phyloP scores from a whole-genome alignment of 1,284 basidiomycete species.

The Apiotrichum gamsii region DNA sequence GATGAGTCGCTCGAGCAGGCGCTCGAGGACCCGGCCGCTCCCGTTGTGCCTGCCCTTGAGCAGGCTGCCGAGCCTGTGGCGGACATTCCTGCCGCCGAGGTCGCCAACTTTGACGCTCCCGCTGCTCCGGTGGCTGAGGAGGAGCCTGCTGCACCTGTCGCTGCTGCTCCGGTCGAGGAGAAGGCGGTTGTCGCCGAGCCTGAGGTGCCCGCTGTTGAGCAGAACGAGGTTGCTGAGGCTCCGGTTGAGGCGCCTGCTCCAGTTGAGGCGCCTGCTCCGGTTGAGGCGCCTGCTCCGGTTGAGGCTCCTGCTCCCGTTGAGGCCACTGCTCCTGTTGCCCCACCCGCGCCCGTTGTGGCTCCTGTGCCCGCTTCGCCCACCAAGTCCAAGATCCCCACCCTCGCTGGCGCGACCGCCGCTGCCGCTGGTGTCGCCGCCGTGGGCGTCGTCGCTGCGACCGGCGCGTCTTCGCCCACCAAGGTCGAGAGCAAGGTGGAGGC shows the following conservation, averaged over 20 bases:
- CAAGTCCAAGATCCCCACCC: not conserved
- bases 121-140: not conserved
- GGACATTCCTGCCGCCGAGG: too few relatives aligned
- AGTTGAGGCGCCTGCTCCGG: not conserved
- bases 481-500: not conserved
- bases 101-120: too few relatives aligned
- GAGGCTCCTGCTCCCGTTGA: not conserved
- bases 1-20: too few relatives aligned
- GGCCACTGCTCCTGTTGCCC: not conserved
- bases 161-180: not conserved
- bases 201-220: not conserved
- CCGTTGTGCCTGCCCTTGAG: not conserved
- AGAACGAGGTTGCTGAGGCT: not conserved
- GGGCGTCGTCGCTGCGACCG: not conserved
- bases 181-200: conserved; percentile 24
- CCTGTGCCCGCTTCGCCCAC: not conserved
- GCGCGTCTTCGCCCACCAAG: not conserved
- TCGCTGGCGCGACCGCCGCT: not conserved
- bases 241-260: not conserved
- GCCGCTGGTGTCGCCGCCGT: not conserved
- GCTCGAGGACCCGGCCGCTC: not conserved
- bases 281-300: not conserved
- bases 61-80: too few relatives aligned
- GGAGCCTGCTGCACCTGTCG: not conserved
- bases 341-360: not conserved